phyloP scores from a whole-genome alignment of 768 basidiomycete genomes.

The Tephrocybe sp. region DNA sequence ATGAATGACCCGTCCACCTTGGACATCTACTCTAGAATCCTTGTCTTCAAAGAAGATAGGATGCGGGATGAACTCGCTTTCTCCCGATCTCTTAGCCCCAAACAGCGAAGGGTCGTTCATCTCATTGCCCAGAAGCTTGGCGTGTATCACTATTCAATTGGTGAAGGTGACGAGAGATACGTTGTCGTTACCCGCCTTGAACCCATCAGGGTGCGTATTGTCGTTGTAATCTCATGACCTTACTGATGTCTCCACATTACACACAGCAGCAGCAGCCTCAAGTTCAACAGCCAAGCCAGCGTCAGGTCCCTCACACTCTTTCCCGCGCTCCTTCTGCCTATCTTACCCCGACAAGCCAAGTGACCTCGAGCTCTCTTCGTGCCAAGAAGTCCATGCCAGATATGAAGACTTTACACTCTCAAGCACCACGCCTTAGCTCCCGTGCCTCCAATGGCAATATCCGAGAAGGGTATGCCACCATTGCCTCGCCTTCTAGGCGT shows the following conservation, averaged over 20 bases:
- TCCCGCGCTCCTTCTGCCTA: constrained; percentile 84
- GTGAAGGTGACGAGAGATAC: constrained; percentile 89
- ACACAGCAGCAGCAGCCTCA: constrained; percentile 38
- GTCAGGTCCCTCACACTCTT: constrained; percentile 62
- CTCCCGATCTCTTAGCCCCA: constrained; percentile 80
- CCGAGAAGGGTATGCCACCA: constrained; percentile 83
- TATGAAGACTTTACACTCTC: constrained; percentile 83
- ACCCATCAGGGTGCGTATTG: constrained; percentile 67
- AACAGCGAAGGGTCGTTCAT: constrained; percentile 91
- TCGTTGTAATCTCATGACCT: background rate
- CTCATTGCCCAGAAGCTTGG: constrained; percentile 96
- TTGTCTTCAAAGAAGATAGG: constrained; percentile 96
- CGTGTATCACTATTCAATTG: constrained; percentile 91
- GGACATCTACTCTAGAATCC: constrained; percentile 95
- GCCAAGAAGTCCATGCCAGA: constrained; percentile 99
- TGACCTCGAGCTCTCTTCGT: constrained; percentile 61
- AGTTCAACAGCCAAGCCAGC: constrained; percentile 43
- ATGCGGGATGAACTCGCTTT: constrained; percentile 98
- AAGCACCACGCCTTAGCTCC: constrained; percentile 75
- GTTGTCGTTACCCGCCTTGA: constrained; percentile 93
- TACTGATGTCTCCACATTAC: constrained; percentile 9
- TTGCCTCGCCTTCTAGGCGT: constrained; percentile 80
- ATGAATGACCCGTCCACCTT: constrained; percentile 94
- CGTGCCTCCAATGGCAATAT: constrained; percentile 90
- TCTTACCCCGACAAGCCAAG: constrained; percentile 55